These are phyloP conservation scores for Entomortierella beljakovae DNA, from an alignment of 192 early-diverging fungal genomes.

Conservation along the genomic window DNA sequence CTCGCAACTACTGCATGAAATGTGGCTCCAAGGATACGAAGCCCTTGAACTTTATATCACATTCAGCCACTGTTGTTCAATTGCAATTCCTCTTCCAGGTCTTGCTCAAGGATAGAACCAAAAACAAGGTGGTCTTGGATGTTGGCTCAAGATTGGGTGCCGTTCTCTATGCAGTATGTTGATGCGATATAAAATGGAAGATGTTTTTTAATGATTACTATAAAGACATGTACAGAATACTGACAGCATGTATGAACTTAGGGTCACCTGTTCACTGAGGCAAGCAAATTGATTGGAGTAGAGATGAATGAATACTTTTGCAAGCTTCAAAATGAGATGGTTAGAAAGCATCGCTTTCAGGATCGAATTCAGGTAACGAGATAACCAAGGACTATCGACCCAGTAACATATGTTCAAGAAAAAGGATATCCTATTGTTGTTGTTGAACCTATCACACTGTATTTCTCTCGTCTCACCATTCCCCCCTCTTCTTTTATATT, in stretches of 20 bases:
- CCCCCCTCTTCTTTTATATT: background rate
- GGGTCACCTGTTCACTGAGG: conserved; percentile 65
- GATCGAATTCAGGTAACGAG: conserved; percentile 62
- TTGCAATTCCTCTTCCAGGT: conserved; percentile 67
- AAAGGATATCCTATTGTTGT: no score
- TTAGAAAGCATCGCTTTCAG: conserved; percentile 63
- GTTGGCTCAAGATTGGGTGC: conserved; percentile 70
- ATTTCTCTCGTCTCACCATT: no score
- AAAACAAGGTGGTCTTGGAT: conserved; percentile 65
- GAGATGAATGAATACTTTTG: conserved; percentile 71
- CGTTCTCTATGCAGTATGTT: conserved; percentile 65
- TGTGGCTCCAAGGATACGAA: conserved; percentile 61
- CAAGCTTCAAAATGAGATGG: conserved; percentile 61
- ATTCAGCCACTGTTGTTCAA: conserved; percentile 67
- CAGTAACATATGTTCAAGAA: no score
- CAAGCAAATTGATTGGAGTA: conserved; percentile 66
- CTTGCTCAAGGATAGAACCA: conserved; percentile 52
- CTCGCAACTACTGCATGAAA: conserved; percentile 64
- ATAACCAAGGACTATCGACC: no score
- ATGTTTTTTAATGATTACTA: background rate
- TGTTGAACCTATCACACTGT: no score
- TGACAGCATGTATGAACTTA: conserved; percentile 6
- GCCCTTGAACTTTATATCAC: conserved; percentile 66
- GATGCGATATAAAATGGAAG: background rate
- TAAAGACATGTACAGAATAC: background rate